Percentiles rank a stretch among this genome's conserved stretches.
Conservation (phyloP, 192 early-diverging fungal genomes). For the Umbelopsis sp. region DNA sequence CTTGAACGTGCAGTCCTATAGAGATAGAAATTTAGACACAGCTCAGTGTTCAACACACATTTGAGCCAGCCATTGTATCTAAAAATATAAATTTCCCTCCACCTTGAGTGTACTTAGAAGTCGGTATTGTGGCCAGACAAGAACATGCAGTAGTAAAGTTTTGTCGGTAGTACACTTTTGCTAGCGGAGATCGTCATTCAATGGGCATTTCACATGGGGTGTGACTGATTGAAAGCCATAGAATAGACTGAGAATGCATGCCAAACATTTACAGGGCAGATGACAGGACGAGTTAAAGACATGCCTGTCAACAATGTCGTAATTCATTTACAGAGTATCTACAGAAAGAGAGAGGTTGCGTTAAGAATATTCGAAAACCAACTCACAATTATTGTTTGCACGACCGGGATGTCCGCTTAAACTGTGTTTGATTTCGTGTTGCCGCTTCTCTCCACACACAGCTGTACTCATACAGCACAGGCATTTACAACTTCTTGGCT, state of each 20-base stretch:
- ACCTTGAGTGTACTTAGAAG: not conserved
- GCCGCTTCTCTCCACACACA: not conserved
- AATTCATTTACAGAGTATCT: not conserved
- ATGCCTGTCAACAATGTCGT: slow-evolving; percentile 18
- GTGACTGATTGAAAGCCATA: not conserved
- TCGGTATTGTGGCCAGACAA: not conserved
- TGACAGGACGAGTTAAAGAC: slow-evolving; percentile 18
- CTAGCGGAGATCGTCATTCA: not conserved
- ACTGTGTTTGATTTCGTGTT: not conserved
- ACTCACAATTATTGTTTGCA: slow-evolving; percentile 7
- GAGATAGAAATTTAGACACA: not conserved
- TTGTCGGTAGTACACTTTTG: not conserved
- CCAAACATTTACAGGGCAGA: not conserved
- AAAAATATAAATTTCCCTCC: no score
- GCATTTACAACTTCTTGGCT: no score
- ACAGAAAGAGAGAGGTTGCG: not conserved
- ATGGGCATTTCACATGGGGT: slow-evolving; percentile 19
- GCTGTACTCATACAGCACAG: not conserved
- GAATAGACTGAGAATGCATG: slow-evolving; percentile 1
- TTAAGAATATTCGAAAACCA: slow-evolving; percentile 15
- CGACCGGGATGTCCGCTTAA: slow-evolving; percentile 1
- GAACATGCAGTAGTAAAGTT: not conserved
- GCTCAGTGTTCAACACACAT: no score
- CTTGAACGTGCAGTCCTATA: not conserved
- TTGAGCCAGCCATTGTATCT: no score